These are phyloP conservation scores for Suillus lakei DNA, from an alignment of 768 basidiomycete species.

Conservation along the genomic window DNA sequence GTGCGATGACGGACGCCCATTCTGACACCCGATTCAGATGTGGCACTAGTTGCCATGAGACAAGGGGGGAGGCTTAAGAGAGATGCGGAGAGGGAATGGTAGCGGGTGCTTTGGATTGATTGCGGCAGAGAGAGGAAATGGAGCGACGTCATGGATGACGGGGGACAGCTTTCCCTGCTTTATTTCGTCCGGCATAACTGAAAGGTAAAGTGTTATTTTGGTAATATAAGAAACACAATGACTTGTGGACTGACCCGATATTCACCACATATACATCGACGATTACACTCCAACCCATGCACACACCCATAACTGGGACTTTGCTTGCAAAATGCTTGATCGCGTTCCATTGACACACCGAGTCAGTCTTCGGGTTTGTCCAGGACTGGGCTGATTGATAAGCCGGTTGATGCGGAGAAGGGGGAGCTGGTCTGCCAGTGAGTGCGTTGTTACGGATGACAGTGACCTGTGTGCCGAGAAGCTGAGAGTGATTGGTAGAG, in stretches of 20 bases:
- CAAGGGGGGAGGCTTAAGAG: constrained; percentile 75
- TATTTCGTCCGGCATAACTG: constrained; percentile 96
- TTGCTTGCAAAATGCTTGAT: constrained; percentile 90
- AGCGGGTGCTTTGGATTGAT: constrained; percentile 86
- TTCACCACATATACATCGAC: constrained; percentile 88
- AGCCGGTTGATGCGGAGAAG: constrained; percentile 75
- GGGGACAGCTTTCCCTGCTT: constrained; percentile 94
- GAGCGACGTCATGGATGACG: constrained; percentile 87
- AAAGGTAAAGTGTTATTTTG: neutral
- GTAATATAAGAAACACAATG: neutral
- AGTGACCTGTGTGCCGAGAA: constrained; percentile 86
- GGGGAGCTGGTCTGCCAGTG: constrained; percentile 67
- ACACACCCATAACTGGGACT: constrained; percentile 93
- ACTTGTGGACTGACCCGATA: constrained; percentile 67
- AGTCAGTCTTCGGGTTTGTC: constrained; percentile 93
- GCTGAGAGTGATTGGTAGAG: constrained; percentile 91
- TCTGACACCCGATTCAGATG: constrained; percentile 91
- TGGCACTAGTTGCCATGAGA: constrained; percentile 83
- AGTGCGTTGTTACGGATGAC: constrained; percentile 96
- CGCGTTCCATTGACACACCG: constrained; percentile 87
- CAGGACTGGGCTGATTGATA: constrained; percentile 95
- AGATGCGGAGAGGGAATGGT: constrained; percentile 92
- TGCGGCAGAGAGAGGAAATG: constrained; percentile 84
- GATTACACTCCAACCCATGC: constrained; percentile 98
- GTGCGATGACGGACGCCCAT: constrained; percentile 96